Conservation (phyloP, 148 eudicot species). For the Fagopyrum esculentum region DNA sequence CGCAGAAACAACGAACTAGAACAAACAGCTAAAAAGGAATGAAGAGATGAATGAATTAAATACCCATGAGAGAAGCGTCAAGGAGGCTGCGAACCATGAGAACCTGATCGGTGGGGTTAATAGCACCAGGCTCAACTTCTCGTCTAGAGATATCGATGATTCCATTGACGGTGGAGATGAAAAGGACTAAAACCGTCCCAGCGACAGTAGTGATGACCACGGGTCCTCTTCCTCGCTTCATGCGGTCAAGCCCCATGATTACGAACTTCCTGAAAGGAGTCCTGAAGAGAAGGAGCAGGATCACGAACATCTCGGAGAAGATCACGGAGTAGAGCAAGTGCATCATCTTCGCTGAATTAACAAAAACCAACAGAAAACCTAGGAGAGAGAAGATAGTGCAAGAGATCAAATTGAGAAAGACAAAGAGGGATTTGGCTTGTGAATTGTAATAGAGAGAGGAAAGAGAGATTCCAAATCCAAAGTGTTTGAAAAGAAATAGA, state of each 20-base stretch:
- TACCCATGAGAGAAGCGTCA: conserved; percentile 42
- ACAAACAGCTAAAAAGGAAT: neutral
- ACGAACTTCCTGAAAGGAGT: conserved; percentile 29
- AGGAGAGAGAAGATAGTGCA: conserved; percentile 2
- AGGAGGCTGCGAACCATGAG: conserved; percentile 27
- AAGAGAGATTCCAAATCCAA: neutral
- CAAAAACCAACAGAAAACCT: neutral
- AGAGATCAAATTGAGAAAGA: neutral
- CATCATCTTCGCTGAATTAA: conserved; percentile 24
- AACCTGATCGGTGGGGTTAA: conserved; percentile 36
- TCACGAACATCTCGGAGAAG: conserved; percentile 22
- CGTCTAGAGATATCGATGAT: conserved; percentile 21
- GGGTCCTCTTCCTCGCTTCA: conserved; percentile 36
- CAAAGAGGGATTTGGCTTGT: neutral
- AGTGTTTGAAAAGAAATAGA: neutral
- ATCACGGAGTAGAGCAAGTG: conserved; percentile 28
- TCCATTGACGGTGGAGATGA: conserved; percentile 20
- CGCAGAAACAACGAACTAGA: neutral
- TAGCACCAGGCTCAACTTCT: conserved; percentile 25
- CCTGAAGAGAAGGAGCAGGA: conserved; percentile 31
- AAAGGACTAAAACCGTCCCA: conserved; percentile 26
- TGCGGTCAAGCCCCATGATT: conserved; percentile 28
- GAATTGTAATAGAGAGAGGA: neutral
- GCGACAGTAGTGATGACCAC: conserved; percentile 24
- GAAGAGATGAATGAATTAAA: neutral